These are phyloP conservation scores for Skeletonema tropicum DNA, from an alignment of 108 stramenopile species.

Conservation along the genomic window DNA sequence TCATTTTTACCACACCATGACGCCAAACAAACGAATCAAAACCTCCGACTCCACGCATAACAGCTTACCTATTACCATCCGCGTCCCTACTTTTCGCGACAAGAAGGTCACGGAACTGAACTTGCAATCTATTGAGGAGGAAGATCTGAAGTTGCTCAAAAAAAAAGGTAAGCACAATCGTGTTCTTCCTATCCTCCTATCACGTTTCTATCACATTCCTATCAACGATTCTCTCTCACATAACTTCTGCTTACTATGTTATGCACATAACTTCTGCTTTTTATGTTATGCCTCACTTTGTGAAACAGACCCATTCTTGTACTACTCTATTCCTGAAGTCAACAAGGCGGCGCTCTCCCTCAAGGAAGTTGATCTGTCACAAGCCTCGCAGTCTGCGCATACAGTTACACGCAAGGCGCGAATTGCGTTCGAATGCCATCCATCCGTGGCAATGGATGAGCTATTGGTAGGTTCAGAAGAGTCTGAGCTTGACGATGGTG, in stretches of 20 bases:
- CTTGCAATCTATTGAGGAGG: not conserved
- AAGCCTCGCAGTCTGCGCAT: not conserved
- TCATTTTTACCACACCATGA: not conserved
- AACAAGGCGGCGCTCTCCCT: not conserved
- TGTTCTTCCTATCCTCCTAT: not conserved
- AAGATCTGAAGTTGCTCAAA: not conserved
- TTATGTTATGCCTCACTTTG: not conserved
- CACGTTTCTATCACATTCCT: not conserved
- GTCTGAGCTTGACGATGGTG: not conserved
- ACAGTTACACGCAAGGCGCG: not conserved
- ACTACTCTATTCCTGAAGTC: not conserved
- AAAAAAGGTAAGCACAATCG: not conserved
- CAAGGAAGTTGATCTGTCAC: not conserved
- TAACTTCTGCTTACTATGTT: not conserved
- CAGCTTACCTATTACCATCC: not conserved
- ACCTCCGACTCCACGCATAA: not conserved
- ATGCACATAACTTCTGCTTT: not conserved
- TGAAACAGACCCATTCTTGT: slow-evolving; percentile 1
- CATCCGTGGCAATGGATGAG: not conserved
- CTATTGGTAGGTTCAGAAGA: not conserved
- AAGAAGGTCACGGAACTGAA: not conserved
- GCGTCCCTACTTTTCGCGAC: not conserved
- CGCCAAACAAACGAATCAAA: not conserved
- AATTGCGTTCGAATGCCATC: not conserved
- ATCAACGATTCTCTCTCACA: not conserved